A percentile compares a stretch with the other conserved stretches of the same genome.
Conservation (phyloP, 1,284 basidiomycete genomes). For the Microbotryum violaceum region DNA sequence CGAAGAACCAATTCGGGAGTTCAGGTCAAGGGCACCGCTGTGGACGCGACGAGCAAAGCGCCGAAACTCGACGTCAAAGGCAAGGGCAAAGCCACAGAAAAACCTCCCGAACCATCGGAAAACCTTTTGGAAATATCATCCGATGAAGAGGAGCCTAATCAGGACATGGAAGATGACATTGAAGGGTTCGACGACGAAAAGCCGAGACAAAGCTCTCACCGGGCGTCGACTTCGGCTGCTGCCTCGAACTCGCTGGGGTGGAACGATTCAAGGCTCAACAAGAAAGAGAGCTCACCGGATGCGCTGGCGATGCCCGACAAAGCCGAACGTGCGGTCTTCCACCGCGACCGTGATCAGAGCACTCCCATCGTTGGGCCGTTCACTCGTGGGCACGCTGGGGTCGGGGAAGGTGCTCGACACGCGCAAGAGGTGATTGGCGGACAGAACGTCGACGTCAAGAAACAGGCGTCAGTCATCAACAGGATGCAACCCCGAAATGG, state of each 20-base stretch:
- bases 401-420: too few relatives aligned
- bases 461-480: too few relatives aligned
- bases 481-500: too few relatives aligned
- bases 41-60: too few relatives aligned
- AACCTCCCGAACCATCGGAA: background rate
- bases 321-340: background rate
- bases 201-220: background rate
- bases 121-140: background rate
- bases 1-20: too few relatives aligned
- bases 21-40: too few relatives aligned
- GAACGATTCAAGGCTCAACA: background rate
- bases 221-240: background rate
- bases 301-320: background rate
- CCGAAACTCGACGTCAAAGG: background rate
- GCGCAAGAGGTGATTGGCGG: too few relatives aligned
- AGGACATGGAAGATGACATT: conserved; percentile 2
- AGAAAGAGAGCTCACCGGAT: background rate
- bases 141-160: background rate
- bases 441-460: too few relatives aligned
- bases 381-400: too few relatives aligned
- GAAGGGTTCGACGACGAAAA: background rate
- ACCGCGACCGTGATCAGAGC: background rate
- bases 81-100: conserved; percentile 1
- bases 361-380: background rate
- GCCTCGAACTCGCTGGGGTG: background rate